Evolutionary conservation across 139 green algal genomes (phyloP).

Genomic region (Volvox africanus): DNA sequence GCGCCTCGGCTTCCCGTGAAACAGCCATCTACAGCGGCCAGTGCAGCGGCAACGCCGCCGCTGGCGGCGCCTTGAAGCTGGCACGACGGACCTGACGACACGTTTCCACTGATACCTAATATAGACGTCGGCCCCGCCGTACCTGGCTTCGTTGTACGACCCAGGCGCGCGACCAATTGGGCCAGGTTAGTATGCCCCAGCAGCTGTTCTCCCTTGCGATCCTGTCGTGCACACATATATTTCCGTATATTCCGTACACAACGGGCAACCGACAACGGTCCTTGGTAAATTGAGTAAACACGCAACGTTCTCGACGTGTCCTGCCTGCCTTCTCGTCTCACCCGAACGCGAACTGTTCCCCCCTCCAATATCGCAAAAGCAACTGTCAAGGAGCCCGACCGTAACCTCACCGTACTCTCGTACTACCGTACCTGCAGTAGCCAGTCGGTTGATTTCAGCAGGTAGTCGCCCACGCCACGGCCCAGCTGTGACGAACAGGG

Average conservation of each 20-base stretch:
- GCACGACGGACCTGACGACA: too few relatives aligned
- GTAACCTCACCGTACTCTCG: background rate
- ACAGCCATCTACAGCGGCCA: background rate
- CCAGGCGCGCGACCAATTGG: slow-evolving; percentile 44
- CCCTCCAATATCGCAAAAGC: too few relatives aligned
- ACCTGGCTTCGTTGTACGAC: background rate
- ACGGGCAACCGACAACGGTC: too few relatives aligned
- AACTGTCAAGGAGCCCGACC: too few relatives aligned
- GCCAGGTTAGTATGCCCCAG: slow-evolving; percentile 33
- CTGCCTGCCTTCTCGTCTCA: too few relatives aligned
- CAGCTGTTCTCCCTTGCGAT: slow-evolving; percentile 46
- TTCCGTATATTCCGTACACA: too few relatives aligned
- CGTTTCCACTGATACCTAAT: too few relatives aligned
- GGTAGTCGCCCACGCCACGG: slow-evolving; percentile 50
- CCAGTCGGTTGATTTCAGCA: slow-evolving; percentile 63
- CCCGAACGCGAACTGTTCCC: too few relatives aligned
- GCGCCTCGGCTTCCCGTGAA: background rate
- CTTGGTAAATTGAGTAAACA: too few relatives aligned
- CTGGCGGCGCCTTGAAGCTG: too few relatives aligned
- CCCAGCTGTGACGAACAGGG: slow-evolving; percentile 7
- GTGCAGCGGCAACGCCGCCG: background rate
- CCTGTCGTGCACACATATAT: slow-evolving; percentile 21
- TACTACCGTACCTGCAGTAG: slow-evolving; percentile 54
- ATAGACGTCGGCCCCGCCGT: background rate
- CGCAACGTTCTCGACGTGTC: too few relatives aligned